Percentiles rank a stretch among this genome's conserved stretches.
Conservation (phyloP, 164 flowering plant species). For the Piper betle region DNA sequence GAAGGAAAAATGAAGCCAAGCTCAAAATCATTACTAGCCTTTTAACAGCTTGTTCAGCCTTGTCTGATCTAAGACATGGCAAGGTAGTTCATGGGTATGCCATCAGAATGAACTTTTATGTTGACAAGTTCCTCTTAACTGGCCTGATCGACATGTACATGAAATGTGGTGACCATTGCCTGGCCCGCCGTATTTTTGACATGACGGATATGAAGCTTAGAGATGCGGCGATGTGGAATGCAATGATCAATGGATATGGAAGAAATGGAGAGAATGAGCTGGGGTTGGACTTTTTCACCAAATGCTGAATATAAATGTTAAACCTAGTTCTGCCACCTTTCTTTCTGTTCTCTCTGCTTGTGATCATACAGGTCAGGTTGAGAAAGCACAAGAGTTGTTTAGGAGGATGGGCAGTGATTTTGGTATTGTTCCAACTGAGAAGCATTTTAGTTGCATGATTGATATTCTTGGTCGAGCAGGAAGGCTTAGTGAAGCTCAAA, state of each 20-base stretch:
- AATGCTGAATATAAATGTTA: conserved; percentile 30
- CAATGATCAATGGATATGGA: conserved; percentile 71
- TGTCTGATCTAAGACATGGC: conserved; percentile 27
- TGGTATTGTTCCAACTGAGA: conserved; percentile 33
- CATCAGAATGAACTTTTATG: conserved; percentile 18
- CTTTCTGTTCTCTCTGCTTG: conserved; percentile 38
- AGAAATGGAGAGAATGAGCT: conserved; percentile 44
- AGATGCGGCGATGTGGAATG: conserved; percentile 70
- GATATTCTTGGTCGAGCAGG: conserved; percentile 66
- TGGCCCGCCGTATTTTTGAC: conserved; percentile 36
- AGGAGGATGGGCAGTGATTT: conserved; percentile 31
- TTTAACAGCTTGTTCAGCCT: conserved; percentile 42
- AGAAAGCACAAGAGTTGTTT: conserved; percentile 42
- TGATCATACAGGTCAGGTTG: conserved; percentile 43
- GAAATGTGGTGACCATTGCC: conserved; percentile 46
- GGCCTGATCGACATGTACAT: conserved; percentile 67
- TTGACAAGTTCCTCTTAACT: conserved; percentile 46
- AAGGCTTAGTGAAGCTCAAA: conserved; percentile 40
- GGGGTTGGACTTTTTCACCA: conserved; percentile 43
- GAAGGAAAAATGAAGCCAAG: conserved; percentile 21
- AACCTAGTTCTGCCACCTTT: conserved; percentile 48
- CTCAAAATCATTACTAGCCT: conserved; percentile 49
- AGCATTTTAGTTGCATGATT: conserved; percentile 50
- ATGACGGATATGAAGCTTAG: conserved; percentile 18
- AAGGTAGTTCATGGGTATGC: conserved; percentile 50